phyloP scores from a whole-genome alignment of 2,329 filamentous ascomycete genomes.

The Monosporascus sp. region DNA sequence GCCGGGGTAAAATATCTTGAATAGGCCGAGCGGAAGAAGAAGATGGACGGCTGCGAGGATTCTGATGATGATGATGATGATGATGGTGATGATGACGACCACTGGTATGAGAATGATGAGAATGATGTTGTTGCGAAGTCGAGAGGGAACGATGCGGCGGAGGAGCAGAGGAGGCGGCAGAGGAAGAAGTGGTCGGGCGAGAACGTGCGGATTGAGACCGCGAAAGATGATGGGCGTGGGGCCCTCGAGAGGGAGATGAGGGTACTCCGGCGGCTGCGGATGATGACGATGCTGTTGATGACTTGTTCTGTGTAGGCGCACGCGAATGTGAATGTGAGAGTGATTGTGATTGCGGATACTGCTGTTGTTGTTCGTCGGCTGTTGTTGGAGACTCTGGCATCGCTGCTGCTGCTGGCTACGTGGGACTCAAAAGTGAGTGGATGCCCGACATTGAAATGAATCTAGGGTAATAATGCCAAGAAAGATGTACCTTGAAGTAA shows the following conservation, averaged over 20 bases:
- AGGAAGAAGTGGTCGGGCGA: slow-evolving; percentile 3
- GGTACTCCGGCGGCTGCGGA: neutral
- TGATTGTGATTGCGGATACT: neutral
- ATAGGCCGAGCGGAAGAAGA: slow-evolving; percentile 37
- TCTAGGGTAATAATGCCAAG: neutral
- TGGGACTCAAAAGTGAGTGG: too few relatives aligned
- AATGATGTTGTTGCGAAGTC: slow-evolving; percentile 19
- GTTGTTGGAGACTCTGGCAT: neutral
- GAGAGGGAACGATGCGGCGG: slow-evolving; percentile 11
- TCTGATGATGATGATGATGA: slow-evolving; percentile 29
- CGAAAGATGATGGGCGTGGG: neutral
- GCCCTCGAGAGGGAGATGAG: neutral
- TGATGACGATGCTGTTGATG: neutral
- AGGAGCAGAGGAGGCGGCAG: slow-evolving; percentile 3
- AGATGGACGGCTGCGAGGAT: slow-evolving; percentile 28
- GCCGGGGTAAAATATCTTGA: slow-evolving; percentile 45
- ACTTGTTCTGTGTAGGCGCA: neutral
- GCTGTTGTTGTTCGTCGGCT: neutral
- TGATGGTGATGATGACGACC: slow-evolving; percentile 21
- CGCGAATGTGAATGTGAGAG: neutral
- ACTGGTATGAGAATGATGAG: slow-evolving; percentile 25
- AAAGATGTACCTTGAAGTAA: neutral
- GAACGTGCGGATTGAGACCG: slow-evolving; percentile 2
- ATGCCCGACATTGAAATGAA: too few relatives aligned
- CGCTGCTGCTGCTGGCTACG: too few relatives aligned